Base-by-base conservation (phyloP, 2,329 filamentous ascomycete genomes). In the Fusarium sp. region DNA sequence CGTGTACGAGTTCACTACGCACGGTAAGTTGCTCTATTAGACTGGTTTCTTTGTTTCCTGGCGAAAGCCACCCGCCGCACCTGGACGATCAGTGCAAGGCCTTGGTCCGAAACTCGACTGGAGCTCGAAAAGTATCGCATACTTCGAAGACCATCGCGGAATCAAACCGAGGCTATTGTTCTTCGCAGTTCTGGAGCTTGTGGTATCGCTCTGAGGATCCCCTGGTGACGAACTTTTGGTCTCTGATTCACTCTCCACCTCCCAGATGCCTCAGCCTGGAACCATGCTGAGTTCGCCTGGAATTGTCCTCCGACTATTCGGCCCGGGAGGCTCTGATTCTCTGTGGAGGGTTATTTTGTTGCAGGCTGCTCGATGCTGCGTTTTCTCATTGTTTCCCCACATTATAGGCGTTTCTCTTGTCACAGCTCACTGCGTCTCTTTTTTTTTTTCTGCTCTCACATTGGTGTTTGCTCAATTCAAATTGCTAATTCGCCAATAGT, bases 1-100 rank as follows among this genome's bases (percentile, higher is more conserved):
- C 66, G 62, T 74, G 71, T 66, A 74, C 72, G 70, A 72, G 63
- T 62, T 70, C 47, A 72, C 57, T 59, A 72, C 66, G 61, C 69
- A 73, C 70, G 72, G 72, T 74, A 74, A 69, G 72, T 60, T 39
- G 18, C 18, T 40, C 9, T 31, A 17, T 27, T 13, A 14, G 23
- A 17, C 23, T 41, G 17, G 35, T 58, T 45, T 35, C 15, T 35
- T 45, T 35, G 33, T 35, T 21, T 29, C 21, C 21, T 23, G 14
- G 18, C 39, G 13, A 57, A 37, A n/a, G 17, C 9, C 23, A 18
- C 31, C 14, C 47, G 25, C 27, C 23, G 29, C 29, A 10, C 33
- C 25, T 33, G 36, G 60, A 43, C 29, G 47, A 40, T 15, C 18
- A 43, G 20, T 36, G 33, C 29, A 31, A 13, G 29, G 29, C n/a